A percentile compares a stretch with the other conserved stretches of the same genome.
Evolutionary conservation across 2,329 filamentous ascomycete species (phyloP).

Genomic region (Thielaviopsis musarum): DNA sequence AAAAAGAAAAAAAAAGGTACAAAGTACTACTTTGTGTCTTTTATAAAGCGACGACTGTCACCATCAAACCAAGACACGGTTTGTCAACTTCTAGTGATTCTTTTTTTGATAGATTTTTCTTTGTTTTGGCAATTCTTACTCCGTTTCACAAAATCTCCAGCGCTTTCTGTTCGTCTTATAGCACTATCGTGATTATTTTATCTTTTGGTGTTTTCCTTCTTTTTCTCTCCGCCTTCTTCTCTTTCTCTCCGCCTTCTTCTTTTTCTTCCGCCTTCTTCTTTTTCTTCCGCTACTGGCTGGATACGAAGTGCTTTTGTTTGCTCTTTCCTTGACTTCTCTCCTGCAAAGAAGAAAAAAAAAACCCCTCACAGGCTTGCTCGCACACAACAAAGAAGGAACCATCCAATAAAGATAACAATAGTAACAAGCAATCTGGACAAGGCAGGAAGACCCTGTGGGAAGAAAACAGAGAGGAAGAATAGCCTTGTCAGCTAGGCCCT

Average conservation of each 20-base stretch:
- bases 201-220: neutral
- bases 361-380: no score
- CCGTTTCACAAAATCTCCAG: neutral
- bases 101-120: neutral
- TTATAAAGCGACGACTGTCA: neutral
- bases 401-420: neutral
- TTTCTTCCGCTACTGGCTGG: neutral
- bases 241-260: no score
- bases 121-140: neutral
- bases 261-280: neutral
- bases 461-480: neutral
- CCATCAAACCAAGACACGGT: neutral
- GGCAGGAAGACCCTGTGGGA: neutral
- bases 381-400: neutral
- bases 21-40: neutral
- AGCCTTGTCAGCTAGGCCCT: neutral
- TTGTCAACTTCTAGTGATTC: neutral
- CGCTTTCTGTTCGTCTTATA: no score
- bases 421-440: neutral
- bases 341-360: neutral
- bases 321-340: neutral
- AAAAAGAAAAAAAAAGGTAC: neutral
- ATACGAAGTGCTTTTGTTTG: neutral
- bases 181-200: neutral
- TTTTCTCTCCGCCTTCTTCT: no score